A percentile compares a stretch with the other conserved stretches of the same genome.
These are phyloP conservation scores for Phytopythium vexans DNA, from an alignment of 352 stramenopile species.

Conservation along the genomic window DNA sequence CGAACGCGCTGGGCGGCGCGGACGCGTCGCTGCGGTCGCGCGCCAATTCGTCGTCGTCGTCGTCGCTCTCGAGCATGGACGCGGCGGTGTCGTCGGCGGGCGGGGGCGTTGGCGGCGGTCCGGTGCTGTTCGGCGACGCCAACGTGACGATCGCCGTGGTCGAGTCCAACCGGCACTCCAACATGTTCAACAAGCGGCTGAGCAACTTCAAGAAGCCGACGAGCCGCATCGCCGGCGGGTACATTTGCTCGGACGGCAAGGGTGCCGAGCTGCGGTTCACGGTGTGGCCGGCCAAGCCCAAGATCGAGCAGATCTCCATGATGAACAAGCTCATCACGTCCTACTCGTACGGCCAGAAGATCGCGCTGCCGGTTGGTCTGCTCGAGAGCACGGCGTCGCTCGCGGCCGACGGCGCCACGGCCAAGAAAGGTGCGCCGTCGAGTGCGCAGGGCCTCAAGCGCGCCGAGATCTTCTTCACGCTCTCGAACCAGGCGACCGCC, in stretches of 20 bases:
- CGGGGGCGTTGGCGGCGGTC: slow-evolving; percentile 12
- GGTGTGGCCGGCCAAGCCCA: slow-evolving; percentile 55
- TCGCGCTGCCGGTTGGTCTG: slow-evolving; percentile 62
- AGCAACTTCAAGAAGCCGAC: slow-evolving; percentile 88
- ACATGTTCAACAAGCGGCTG: slow-evolving; percentile 82
- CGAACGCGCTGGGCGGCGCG: neutral
- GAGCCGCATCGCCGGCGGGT: slow-evolving; percentile 69
- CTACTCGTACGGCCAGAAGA: slow-evolving; percentile 85
- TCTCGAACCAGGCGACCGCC: slow-evolving; percentile 54
- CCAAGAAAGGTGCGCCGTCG: slow-evolving; percentile 7
- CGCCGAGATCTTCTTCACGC: slow-evolving; percentile 66
- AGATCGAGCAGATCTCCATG: slow-evolving; percentile 81
- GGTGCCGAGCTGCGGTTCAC: slow-evolving; percentile 66
- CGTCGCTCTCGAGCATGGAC: slow-evolving; percentile 6
- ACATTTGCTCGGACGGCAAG: slow-evolving; percentile 88
- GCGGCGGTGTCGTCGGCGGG: neutral
- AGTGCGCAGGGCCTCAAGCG: slow-evolving; percentile 31
- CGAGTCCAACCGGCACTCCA: slow-evolving; percentile 79
- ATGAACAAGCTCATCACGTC: slow-evolving; percentile 81
- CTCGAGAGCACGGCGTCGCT: slow-evolving; percentile 45
- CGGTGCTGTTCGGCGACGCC: slow-evolving; percentile 63
- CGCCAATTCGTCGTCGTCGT: slow-evolving; percentile 10
- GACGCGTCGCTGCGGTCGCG: slow-evolving; percentile 5
- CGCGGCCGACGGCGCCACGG: slow-evolving; percentile 4
- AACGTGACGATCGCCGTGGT: slow-evolving; percentile 73